Evolutionary conservation across 2,329 filamentous ascomycete genomes (phyloP), one percentile per base, ranked within the genome.

Genomic region (Xylaria sp.): DNA sequence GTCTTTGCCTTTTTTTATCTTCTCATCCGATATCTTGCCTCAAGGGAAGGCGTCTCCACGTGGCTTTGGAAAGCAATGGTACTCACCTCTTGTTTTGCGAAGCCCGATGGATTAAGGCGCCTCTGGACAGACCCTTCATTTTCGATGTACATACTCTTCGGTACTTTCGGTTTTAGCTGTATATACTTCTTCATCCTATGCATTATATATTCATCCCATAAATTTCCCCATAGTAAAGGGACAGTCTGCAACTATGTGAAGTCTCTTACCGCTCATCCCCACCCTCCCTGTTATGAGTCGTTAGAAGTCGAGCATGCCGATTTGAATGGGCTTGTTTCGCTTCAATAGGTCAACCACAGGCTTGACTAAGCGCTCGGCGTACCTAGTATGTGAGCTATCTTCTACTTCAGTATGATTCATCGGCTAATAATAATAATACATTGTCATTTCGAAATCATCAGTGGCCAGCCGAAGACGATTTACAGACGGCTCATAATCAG

Each of bases 141-240:
- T 71, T 67, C 64, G 61, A 55, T 68, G 69, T 69, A 66, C 58
- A 71, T 69, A 69, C 57, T 71, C 67, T 53, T 36, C 58, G 45
- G 48, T 63, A 64, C 61, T 61, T 54, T 71, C 61, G 61, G 66
- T 69, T 68, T 70, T 69, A 69, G 65, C 62, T 57, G 61, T 69
- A 69, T 64, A 69, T 71, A 71, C 34, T 64, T 68, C 51, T 58
- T 64, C 17, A 54, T 48, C 21, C 56, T 65, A 2, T 51, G 19
- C 30, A 17, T 32, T 17, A 5, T 51, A 14, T 14, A 19, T 19
- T 11, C 45, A 54, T 48, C 3, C 6, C 4, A 21, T 21, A 27
- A 27, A 27, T 24, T 42, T 5, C 9, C 11, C 27, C 9, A 32
- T 54, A 14, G 21, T 6, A 27, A 6, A 9, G 47, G 14, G n/a